phyloP scores from a whole-genome alignment of 371 early-diverging fungal species.

The Lichtheimia ornata region DNA sequence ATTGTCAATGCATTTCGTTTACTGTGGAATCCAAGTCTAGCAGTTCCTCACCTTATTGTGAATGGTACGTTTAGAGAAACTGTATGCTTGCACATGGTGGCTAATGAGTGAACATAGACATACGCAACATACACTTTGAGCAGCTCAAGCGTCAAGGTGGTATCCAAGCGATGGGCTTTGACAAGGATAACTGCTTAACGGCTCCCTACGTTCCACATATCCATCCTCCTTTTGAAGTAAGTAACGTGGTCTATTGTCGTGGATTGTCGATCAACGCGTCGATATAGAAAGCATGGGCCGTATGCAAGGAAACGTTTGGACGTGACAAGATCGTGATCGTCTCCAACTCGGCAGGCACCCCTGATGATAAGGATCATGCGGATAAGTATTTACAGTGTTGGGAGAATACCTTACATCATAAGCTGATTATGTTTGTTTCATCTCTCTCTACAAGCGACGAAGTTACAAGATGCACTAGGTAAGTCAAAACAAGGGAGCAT shows the following conservation, averaged over 20 bases:
- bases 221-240: constrained; percentile 71
- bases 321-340: constrained; percentile 70
- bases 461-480: constrained; percentile 43
- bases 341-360: constrained; percentile 94
- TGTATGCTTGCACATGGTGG: background rate
- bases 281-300: constrained; percentile 64
- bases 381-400: constrained; percentile 37
- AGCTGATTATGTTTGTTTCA: background rate
- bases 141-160: constrained; percentile 56
- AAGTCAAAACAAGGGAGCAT: background rate
- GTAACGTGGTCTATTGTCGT: background rate
- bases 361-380: constrained; percentile 66
- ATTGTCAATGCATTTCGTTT: constrained; percentile 59
- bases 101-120: constrained; percentile 43
- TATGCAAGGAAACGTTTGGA: constrained; percentile 67
- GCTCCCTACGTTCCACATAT: constrained; percentile 76
- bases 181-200: constrained; percentile 95
- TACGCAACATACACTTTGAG: constrained; percentile 68
- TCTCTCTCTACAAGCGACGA: constrained; percentile 35
- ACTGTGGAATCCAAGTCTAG: constrained; percentile 62
- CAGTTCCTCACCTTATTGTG: constrained; percentile 76
- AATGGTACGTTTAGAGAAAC: constrained; percentile 45
- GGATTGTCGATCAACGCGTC: background rate
- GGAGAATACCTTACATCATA: no score
- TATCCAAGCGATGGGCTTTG: constrained; percentile 77